phyloP scores from a whole-genome alignment of 2,329 filamentous ascomycete species.

The Decorospora gaudefroyi region DNA sequence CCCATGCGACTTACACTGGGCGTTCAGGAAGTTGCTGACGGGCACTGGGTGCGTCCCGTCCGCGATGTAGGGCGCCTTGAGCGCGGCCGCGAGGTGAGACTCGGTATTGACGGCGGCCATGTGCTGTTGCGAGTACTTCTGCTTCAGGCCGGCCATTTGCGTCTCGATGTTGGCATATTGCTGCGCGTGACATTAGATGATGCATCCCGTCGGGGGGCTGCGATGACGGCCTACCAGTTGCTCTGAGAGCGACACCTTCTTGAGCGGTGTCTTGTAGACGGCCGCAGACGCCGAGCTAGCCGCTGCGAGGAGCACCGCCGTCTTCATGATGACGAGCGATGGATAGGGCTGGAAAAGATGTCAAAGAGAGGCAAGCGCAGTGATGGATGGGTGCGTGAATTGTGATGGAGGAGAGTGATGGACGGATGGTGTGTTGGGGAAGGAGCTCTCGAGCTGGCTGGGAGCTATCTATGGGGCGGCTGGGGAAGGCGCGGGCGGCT shows the following conservation, averaged over 20 bases:
- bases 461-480: slow-evolving; percentile 19
- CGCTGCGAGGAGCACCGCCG: slow-evolving; percentile 75
- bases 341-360: slow-evolving; percentile 2
- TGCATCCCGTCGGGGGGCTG: slow-evolving; percentile 7
- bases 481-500: slow-evolving; percentile 12
- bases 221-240: slow-evolving; percentile 73
- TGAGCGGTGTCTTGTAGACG: slow-evolving; percentile 94
- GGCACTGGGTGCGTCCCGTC: slow-evolving; percentile 78
- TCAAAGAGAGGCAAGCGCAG: slow-evolving; percentile 12
- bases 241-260: slow-evolving; percentile 91
- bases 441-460: slow-evolving; percentile 21
- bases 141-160: slow-evolving; percentile 80
- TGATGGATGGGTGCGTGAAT: slow-evolving; percentile 12
- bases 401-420: slow-evolving; percentile 8
- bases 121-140: slow-evolving; percentile 71
- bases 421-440: slow-evolving; percentile 11
- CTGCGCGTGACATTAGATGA: slow-evolving; percentile 52
- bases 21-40: slow-evolving; percentile 97
- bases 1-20: slow-evolving; percentile 76
- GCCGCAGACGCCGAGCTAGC: slow-evolving; percentile 81
- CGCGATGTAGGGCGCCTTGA: slow-evolving; percentile 71
- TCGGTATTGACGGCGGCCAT: slow-evolving; percentile 80
- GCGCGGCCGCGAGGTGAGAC: slow-evolving; percentile 72
- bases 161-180: slow-evolving; percentile 76
- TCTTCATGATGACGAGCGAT: slow-evolving; percentile 70